Evolutionary conservation across 169 alveolate genomes (phyloP), one percentile per base, ranked within the genome.

Genomic region (Plasmodium fragile): DNA sequence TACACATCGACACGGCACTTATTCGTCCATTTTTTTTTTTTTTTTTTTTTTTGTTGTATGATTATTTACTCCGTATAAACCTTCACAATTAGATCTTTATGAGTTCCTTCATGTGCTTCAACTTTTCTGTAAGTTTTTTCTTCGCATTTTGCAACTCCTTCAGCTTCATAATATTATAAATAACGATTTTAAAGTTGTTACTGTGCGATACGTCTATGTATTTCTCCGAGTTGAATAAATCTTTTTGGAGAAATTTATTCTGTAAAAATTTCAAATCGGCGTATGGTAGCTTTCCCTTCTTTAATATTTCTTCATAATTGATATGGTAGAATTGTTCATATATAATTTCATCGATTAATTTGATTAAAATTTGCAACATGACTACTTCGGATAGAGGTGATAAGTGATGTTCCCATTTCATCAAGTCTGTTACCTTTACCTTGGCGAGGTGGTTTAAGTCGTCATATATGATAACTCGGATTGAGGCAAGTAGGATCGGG

Each of bases 311-410:
- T 89, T 89, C 94, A 72, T 89, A 89, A 89, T 89, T 72, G 39
- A 89, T 65, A 80, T 89, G 78, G 71, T 65, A 89, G 53, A 89
- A 89, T 7, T 89, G 82, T 34, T 80, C 83, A 70, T 89, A 89
- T 78, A 89, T 78, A 80, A 89, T 79, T 89, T 89, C 94, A 41
- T 89, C 94, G 49, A 53, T 59, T 65, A 89, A 79, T 89, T 89
- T 89, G 41, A 77, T 89, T 89, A 89, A 55, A 16, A 89, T 72
- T 79, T 89, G 94, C 22, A 89, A 13, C 13, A 89, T 91, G 1
- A 80, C 65, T 65, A 72, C 72, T 89, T 89, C 94, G 32, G 94
- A 89, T 25, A 59, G 28, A 16, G 72, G 49, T 55, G 94, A 89
- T 52, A 89, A 72, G 59, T 79, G 65, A 69, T 89, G 8, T 25